Percentiles rank a stretch among this genome's conserved stretches.
Conservation (phyloP, 1,284 basidiomycete genomes). For the Mycosarcoma maydis region DNA sequence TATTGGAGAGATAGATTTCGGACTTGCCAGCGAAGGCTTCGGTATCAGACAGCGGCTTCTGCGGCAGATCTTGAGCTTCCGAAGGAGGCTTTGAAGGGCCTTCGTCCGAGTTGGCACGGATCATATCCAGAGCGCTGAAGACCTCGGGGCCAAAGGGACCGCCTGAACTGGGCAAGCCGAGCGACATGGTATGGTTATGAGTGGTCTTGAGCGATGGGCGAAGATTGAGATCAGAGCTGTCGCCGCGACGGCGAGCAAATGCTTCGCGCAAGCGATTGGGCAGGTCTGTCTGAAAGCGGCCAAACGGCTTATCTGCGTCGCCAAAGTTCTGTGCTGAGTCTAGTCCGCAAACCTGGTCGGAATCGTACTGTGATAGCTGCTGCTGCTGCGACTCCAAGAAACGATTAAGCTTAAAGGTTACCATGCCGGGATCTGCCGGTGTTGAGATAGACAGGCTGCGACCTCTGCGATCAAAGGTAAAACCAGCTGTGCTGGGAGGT, state of each 20-base stretch:
- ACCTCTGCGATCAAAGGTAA: conserved; percentile 6
- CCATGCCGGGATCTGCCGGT: conserved; percentile 50
- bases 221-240: conserved; percentile 11
- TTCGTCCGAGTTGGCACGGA: conserved; percentile 41
- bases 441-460: conserved; percentile 47
- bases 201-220: conserved; percentile 11
- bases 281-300: conserved; percentile 23
- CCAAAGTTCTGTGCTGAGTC: not conserved
- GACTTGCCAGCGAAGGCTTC: conserved; percentile 10
- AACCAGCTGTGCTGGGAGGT: conserved; percentile 7
- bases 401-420: conserved; percentile 49
- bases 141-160: conserved; percentile 53
- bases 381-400: conserved; percentile 49
- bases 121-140: conserved; percentile 52
- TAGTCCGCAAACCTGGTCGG: conserved; percentile 4
- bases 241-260: conserved; percentile 25
- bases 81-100: conserved; percentile 27
- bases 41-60: conserved; percentile 31
- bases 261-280: conserved; percentile 32
- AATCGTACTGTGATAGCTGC: too few relatives aligned
- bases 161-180: conserved; percentile 51
- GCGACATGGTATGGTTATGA: conserved; percentile 53
- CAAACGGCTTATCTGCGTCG: conserved; percentile 3
- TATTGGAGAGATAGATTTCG: conserved; percentile 16
- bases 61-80: conserved; percentile 11